These are phyloP conservation scores for Kwoniella bestiolae DNA, from an alignment of 768 basidiomycete species.

Conservation along the genomic window DNA sequence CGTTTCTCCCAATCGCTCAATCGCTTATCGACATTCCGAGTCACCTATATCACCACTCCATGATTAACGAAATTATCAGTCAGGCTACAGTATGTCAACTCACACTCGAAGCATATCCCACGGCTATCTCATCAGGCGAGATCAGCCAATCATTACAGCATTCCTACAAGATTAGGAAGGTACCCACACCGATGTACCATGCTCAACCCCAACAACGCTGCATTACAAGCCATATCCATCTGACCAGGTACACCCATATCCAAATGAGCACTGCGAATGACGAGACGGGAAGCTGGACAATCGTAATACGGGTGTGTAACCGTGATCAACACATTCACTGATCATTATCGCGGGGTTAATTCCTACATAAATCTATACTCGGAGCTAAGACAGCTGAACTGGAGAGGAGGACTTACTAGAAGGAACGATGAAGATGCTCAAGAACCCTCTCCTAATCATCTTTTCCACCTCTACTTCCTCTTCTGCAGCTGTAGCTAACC, in stretches of 20 bases:
- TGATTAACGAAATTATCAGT: background rate
- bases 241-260: background rate
- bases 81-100: background rate
- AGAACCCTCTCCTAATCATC: background rate
- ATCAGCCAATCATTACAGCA: too few relatives aligned
- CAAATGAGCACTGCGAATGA: background rate
- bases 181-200: constrained; percentile 9
- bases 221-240: background rate
- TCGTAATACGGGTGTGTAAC: constrained; percentile 4
- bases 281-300: constrained; percentile 2
- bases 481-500: background rate
- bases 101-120: constrained; percentile 1
- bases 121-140: too few relatives aligned
- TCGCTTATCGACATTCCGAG: background rate
- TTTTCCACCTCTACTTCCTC: background rate
- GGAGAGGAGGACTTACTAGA: too few relatives aligned
- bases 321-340: constrained; percentile 6
- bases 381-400: too few relatives aligned
- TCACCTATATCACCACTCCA: background rate
- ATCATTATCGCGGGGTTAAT: background rate
- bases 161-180: background rate
- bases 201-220: constrained; percentile 2
- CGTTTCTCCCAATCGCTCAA: background rate
- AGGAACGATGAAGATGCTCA: constrained; percentile 12
- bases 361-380: background rate